A percentile compares a stretch with the other conserved stretches of the same genome.
These are phyloP conservation scores for Erodium moschatum DNA, from an alignment of 441 rosid species.

Conservation along the genomic window DNA sequence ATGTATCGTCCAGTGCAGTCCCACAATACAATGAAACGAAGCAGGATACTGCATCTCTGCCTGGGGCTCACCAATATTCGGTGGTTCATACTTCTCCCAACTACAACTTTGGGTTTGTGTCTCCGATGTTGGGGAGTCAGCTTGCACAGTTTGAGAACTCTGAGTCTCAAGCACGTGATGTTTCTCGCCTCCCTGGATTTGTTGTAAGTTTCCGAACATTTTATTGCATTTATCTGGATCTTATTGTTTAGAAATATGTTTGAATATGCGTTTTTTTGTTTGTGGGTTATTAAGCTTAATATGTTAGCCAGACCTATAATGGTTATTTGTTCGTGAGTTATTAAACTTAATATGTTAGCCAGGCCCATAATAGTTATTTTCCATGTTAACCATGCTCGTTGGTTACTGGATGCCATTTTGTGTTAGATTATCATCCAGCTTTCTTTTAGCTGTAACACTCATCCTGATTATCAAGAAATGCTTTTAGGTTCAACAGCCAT, in stretches of 20 bases:
- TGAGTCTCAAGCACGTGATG: conserved; percentile 71
- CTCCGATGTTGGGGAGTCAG: conserved; percentile 58
- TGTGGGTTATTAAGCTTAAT: no score
- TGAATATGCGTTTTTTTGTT: background rate
- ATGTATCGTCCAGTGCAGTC: conserved; percentile 31
- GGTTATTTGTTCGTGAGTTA: background rate
- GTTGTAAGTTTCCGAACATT: conserved; percentile 42
- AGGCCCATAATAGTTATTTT: background rate
- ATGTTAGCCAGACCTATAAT: no score
- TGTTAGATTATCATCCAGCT: background rate
- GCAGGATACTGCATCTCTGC: conserved; percentile 41
- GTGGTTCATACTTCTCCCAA: conserved; percentile 53
- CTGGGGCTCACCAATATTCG: conserved; percentile 50
- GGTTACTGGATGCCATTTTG: background rate
- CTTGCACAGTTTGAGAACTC: conserved; percentile 55
- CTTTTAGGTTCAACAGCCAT: conserved; percentile 63
- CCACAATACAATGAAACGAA: conserved; percentile 50
- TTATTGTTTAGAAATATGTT: background rate
- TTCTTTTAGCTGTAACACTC: conserved; percentile 21
- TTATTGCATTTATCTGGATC: conserved; percentile 9
- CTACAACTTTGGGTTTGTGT: conserved; percentile 55
- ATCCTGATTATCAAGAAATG: conserved; percentile 25
- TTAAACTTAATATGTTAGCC: no score
- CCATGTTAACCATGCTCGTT: background rate
- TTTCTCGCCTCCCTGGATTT: conserved; percentile 63